Evolutionary conservation across 2,329 filamentous ascomycete species (phyloP), one percentile per base, ranked within the genome.

Genomic region (Trichoderma atroviride): DNA sequence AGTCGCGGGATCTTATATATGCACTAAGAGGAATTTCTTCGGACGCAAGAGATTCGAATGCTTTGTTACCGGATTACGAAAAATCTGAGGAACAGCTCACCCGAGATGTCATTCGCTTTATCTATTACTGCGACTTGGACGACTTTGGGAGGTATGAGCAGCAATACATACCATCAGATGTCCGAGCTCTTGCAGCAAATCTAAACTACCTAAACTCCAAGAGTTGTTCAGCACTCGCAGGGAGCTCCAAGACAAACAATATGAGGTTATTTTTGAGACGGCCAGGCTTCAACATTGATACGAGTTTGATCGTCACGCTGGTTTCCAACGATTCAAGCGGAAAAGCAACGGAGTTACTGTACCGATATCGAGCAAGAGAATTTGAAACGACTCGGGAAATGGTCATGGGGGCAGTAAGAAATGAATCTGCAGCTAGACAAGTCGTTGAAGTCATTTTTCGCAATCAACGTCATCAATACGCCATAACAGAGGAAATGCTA

Each of bases 1-100:
- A 63, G 6, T 4, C 47, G 5, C 60, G 60, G 27, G 60, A 63
- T 52, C 61, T 56, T 24, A 27, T 64, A 10, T 64, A 64, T 14
- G 61, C 61, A 10, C 3, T 64, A 6, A 33, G 50, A 40, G 60
- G 31, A 16, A 63, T 63, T 4, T 63, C 60, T 3, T 37, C 60
- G 14, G 60, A 63, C n/a, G 22, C 50, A 16, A 16, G 40, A 16
- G 5, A n/a, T 22, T 24, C 31, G 19, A 2, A 3, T 0, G 22
- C 13, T 6, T 31, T 63, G 24, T 13, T 63, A 4, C 60, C 60
- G 0, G 10, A 63, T n/a, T 63, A 63, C 5, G 2, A 29, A 5
- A 63, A 53, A 19, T 1, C n/a, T 1, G 16, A 16, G 10, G 2
- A 6, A 7, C 22, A 53, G 5, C n/a, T 63, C 0, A 22, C 14